Evolutionary conservation across 495 filamentous ascomycete genomes (phyloP).

Genomic region (Aspergillus carlsbadensis): DNA sequence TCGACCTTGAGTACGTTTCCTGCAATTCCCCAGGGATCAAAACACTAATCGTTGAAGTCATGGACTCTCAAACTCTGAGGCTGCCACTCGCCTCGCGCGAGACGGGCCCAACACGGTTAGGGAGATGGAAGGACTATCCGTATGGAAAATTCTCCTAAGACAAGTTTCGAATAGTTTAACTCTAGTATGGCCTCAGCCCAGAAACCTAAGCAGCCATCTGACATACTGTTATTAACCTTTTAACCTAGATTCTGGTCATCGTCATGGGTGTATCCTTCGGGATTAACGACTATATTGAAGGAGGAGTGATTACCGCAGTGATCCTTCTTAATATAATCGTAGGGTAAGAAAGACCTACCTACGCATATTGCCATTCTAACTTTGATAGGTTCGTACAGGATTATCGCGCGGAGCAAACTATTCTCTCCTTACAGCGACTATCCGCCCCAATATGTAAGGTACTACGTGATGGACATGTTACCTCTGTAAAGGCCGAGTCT

Average conservation of each 20-base stretch:
- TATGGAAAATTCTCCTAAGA: constrained; percentile 56
- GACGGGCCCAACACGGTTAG: constrained; percentile 62
- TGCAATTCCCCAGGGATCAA: neutral
- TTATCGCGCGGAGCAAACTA: constrained; percentile 81
- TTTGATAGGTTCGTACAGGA: constrained; percentile 66
- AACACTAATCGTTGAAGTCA: constrained; percentile 27
- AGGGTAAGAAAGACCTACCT: constrained; percentile 39
- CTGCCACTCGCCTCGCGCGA: constrained; percentile 49
- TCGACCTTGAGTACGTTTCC: constrained; percentile 28
- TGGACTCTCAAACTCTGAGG: constrained; percentile 57
- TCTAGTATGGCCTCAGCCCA: constrained; percentile 37
- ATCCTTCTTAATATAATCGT: constrained; percentile 77
- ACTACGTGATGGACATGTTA: constrained; percentile 66
- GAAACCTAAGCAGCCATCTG: neutral
- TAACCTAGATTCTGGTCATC: constrained; percentile 67
- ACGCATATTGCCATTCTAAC: neutral
- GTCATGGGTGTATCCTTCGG: constrained; percentile 83
- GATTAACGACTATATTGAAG: constrained; percentile 79
- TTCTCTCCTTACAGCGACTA: constrained; percentile 74
- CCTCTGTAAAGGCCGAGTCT: constrained; percentile 65
- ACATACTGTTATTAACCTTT: constrained; percentile 11
- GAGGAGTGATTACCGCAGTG: constrained; percentile 76
- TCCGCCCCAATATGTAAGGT: constrained; percentile 78
- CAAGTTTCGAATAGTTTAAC: constrained; percentile 68
- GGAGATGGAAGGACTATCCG: constrained; percentile 53